Percentiles rank a stretch among this genome's conserved stretches.
These are phyloP conservation scores for Tetrapisispora namnaoensis DNA, from an alignment of 805 yeast genomes.

Conservation along the genomic window DNA sequence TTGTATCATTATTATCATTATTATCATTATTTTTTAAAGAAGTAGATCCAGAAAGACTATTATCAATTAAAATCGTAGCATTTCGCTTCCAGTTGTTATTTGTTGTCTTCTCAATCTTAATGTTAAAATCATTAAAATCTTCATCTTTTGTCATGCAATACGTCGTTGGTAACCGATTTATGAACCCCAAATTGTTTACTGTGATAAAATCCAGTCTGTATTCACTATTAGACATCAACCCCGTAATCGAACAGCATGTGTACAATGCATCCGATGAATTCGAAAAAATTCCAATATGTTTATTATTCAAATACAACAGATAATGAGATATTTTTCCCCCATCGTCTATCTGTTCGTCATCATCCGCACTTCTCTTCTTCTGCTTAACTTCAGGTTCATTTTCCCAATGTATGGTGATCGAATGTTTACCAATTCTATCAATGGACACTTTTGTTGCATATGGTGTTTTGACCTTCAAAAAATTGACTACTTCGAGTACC, in stretches of 20 bases:
- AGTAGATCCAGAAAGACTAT: neutral
- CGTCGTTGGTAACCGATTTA: slow-evolving; percentile 25
- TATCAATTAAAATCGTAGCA: slow-evolving; percentile 1
- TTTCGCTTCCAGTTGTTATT: slow-evolving; percentile 4
- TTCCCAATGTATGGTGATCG: slow-evolving; percentile 30
- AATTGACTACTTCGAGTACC: slow-evolving; percentile 20
- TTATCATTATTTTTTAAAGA: neutral
- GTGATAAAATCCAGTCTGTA: slow-evolving; percentile 29
- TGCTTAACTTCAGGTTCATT: slow-evolving; percentile 12
- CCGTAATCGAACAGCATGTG: slow-evolving; percentile 26
- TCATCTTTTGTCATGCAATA: slow-evolving; percentile 21
- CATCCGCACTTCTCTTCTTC: neutral
- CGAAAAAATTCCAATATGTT: slow-evolving; percentile 24
- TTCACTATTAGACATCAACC: slow-evolving; percentile 17
- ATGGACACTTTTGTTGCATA: slow-evolving; percentile 28
- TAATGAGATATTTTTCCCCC: slow-evolving; percentile 18
- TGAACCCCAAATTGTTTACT: slow-evolving; percentile 27
- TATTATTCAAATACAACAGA: slow-evolving; percentile 23
- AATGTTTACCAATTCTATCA: slow-evolving; percentile 22
- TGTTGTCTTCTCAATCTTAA: neutral
- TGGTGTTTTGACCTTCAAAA: slow-evolving; percentile 23
- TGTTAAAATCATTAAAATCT: neutral
- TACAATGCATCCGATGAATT: slow-evolving; percentile 23
- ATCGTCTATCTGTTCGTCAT: neutral
- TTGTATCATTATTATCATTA: neutral